Evolutionary conservation across 805 yeast genomes (phyloP).

Genomic region (Spathaspora girioi): DNA sequence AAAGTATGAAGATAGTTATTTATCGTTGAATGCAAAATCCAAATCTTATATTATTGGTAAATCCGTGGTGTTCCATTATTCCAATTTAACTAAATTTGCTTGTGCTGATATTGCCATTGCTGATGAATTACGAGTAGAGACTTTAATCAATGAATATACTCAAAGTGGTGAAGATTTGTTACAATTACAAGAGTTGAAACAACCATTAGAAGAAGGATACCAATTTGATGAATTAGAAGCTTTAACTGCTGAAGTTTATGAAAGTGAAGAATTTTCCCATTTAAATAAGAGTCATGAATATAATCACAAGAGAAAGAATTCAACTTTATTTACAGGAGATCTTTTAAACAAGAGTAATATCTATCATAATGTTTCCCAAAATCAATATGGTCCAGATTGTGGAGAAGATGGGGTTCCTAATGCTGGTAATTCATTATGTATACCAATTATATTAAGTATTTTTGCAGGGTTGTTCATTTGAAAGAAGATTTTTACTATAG

Average conservation of each 20-base stretch:
- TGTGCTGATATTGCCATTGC: conserved; percentile 54
- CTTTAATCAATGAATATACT: conserved; percentile 14
- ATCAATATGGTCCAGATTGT: conserved; percentile 5
- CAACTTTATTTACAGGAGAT: neutral
- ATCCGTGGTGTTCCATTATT: conserved; percentile 55
- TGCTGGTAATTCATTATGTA: neutral
- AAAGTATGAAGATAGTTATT: conserved; percentile 59
- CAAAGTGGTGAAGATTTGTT: conserved; percentile 6
- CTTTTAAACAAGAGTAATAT: conserved; percentile 1
- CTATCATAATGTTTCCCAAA: conserved; percentile 5
- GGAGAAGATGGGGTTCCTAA: conserved; percentile 4
- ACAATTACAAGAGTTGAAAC: conserved; percentile 6
- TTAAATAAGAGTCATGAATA: neutral
- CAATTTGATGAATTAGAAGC: conserved; percentile 9
- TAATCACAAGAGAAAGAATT: neutral
- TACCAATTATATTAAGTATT: conserved; percentile 1
- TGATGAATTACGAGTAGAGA: conserved; percentile 12
- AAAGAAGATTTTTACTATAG: neutral
- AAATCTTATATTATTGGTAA: conserved; percentile 58
- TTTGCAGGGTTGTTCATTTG: conserved; percentile 3
- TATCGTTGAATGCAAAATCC: conserved; percentile 55
- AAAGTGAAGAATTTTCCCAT: neutral
- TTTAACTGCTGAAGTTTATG: conserved; percentile 5
- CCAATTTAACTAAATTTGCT: conserved; percentile 53
- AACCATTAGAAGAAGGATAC: conserved; percentile 7